phyloP scores from a whole-genome alignment of 2,329 filamentous ascomycete genomes.

The Claviceps monticola region DNA sequence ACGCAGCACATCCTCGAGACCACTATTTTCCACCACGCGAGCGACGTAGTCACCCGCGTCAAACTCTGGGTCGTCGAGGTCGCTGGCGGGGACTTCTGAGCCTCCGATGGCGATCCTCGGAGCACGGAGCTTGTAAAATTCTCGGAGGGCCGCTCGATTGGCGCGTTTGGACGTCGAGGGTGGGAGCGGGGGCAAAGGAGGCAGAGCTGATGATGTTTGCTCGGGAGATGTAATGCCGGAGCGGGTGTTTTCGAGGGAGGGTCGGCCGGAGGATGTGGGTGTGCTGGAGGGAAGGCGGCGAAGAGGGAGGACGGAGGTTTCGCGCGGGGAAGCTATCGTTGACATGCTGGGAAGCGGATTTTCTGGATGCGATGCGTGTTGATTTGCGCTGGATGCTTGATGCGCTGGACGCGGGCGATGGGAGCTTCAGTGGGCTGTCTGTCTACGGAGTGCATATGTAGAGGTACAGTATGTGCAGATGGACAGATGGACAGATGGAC shows the following conservation, averaged over 20 bases:
- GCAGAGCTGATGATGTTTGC: conserved; percentile 14
- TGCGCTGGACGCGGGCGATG: background rate
- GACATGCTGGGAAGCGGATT: conserved; percentile 33
- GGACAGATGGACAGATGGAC: too few relatives aligned
- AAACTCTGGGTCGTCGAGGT: conserved; percentile 64
- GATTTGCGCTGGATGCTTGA: too few relatives aligned
- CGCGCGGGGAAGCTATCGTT: conserved; percentile 49
- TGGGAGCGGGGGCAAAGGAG: conserved; percentile 15
- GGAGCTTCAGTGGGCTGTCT: background rate
- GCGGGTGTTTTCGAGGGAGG: conserved; percentile 53
- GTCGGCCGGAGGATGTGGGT: conserved; percentile 61
- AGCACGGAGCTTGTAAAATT: conserved; percentile 74
- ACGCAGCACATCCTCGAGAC: conserved; percentile 53
- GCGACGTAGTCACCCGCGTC: conserved; percentile 56
- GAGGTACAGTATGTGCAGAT: background rate
- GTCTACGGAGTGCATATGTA: too few relatives aligned
- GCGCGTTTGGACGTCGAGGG: conserved; percentile 32
- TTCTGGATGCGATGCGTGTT: too few relatives aligned
- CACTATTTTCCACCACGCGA: conserved; percentile 44
- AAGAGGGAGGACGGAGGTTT: conserved; percentile 34
- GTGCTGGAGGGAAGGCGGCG: conserved; percentile 43
- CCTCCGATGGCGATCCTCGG: conserved; percentile 29
- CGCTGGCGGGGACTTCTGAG: conserved; percentile 48
- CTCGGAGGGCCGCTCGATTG: conserved; percentile 76
- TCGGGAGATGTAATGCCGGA: conserved; percentile 44